Evolutionary conservation across 2,329 filamentous ascomycete species (phyloP).

Genomic region (Trichoderma simmonsii): DNA sequence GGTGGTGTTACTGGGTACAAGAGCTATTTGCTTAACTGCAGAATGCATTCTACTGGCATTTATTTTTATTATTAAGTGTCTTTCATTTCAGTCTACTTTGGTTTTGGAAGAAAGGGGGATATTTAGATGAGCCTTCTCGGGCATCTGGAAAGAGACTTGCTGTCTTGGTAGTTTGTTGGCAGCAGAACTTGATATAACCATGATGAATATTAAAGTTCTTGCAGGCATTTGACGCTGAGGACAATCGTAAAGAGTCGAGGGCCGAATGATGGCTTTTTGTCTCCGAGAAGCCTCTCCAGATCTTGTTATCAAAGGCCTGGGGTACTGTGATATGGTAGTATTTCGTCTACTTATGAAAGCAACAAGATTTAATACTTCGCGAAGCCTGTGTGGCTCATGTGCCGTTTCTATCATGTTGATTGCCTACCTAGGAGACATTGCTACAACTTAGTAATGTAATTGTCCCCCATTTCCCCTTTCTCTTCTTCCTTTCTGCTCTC

Average conservation of each 20-base stretch:
- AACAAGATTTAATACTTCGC: too few relatives aligned
- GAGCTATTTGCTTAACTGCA: neutral
- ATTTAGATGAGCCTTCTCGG: neutral
- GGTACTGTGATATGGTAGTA: neutral
- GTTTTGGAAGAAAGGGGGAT: neutral
- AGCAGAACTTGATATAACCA: neutral
- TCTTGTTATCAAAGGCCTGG: too few relatives aligned
- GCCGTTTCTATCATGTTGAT: neutral
- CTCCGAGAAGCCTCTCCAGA: neutral
- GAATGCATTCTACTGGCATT: neutral
- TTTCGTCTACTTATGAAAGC: neutral
- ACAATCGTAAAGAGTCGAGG: neutral
- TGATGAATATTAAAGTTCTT: neutral
- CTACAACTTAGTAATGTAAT: neutral
- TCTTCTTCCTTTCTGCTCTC: neutral
- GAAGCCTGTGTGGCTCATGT: neutral
- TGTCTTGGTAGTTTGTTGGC: neutral
- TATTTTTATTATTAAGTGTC: neutral
- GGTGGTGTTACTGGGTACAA: neutral
- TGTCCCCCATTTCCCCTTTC: neutral
- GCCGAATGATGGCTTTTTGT: neutral
- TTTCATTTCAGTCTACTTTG: neutral
- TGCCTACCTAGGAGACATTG: neutral
- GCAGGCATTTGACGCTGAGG: neutral
- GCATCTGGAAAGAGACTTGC: neutral